phyloP scores from a whole-genome alignment of 2,329 filamentous ascomycete species.

The Cladosporium cucumerinum region DNA sequence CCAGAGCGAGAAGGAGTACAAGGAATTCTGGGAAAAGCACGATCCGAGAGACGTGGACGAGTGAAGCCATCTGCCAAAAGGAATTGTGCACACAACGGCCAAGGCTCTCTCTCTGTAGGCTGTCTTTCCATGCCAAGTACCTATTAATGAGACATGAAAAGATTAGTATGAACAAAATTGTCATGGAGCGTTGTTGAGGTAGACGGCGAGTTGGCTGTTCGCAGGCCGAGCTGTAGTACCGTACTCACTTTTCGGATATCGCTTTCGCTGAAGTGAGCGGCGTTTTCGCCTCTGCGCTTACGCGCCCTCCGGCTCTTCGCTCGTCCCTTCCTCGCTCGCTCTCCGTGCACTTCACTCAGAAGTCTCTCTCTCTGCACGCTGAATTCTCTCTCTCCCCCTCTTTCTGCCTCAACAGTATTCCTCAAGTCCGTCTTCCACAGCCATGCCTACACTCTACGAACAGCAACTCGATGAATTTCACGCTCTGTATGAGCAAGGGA shows the following conservation, averaged over 20 bases:
- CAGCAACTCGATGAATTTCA: not conserved
- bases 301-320: too few relatives aligned
- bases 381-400: not conserved
- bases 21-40: conserved; percentile 32
- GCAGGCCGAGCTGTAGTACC: too few relatives aligned
- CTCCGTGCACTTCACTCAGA: not conserved
- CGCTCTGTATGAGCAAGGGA: too few relatives aligned
- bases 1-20: conserved; percentile 33
- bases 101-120: not conserved
- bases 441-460: not conserved
- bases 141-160: not conserved
- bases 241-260: not conserved
- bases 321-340: too few relatives aligned
- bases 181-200: not conserved
- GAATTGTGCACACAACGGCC: not conserved
- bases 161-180: not conserved
- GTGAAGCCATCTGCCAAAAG: not conserved
- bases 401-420: not conserved
- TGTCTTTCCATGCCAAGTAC: not conserved
- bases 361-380: not conserved
- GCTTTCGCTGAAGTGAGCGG: not conserved
- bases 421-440: not conserved
- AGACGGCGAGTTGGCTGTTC: too few relatives aligned
- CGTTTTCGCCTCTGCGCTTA: not conserved
- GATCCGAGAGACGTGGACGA: conserved; percentile 28